These are phyloP conservation scores for Magnusiomyces tetraspermus DNA, from an alignment of 1,139 yeast genomes.

Conservation along the genomic window DNA sequence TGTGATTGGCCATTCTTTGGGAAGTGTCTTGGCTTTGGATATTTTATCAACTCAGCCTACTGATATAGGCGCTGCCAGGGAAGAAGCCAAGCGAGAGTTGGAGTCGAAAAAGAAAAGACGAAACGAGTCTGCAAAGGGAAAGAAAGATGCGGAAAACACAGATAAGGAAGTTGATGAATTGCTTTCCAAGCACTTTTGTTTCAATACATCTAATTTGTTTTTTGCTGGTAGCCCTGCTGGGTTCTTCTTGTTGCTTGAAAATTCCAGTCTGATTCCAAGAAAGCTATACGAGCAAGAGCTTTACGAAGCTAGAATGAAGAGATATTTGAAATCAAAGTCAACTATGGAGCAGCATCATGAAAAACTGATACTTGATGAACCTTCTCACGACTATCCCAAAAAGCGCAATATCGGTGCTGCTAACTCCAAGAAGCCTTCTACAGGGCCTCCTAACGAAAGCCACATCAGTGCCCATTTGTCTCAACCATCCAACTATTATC, in stretches of 20 bases:
- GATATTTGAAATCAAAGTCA: not conserved
- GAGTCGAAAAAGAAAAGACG: conserved; percentile 2
- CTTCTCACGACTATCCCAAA: conserved; percentile 1
- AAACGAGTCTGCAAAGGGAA: not conserved
- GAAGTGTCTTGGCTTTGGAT: conserved; percentile 79
- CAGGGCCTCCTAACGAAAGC: not conserved
- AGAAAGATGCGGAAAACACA: conserved; percentile 2
- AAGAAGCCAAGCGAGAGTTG: not conserved
- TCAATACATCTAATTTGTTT: conserved; percentile 66
- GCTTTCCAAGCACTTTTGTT: conserved; percentile 35
- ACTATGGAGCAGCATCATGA: conserved; percentile 3
- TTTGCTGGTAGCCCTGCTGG: conserved; percentile 89
- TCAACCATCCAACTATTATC: not conserved
- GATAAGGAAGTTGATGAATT: conserved; percentile 1
- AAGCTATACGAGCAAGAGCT: conserved; percentile 17
- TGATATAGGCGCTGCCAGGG: not conserved
- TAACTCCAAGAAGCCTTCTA: not conserved
- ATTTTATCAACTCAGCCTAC: conserved; percentile 54
- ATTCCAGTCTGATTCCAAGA: conserved; percentile 25
- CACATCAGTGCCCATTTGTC: not conserved
- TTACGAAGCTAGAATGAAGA: not conserved
- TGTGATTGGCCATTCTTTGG: conserved; percentile 83
- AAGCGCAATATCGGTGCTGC: not conserved
- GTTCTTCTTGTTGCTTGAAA: conserved; percentile 42
- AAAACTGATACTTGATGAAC: not conserved